Conservation (phyloP, 2,329 filamentous ascomycete species). For the Pseudogymnoascus sp. region DNA sequence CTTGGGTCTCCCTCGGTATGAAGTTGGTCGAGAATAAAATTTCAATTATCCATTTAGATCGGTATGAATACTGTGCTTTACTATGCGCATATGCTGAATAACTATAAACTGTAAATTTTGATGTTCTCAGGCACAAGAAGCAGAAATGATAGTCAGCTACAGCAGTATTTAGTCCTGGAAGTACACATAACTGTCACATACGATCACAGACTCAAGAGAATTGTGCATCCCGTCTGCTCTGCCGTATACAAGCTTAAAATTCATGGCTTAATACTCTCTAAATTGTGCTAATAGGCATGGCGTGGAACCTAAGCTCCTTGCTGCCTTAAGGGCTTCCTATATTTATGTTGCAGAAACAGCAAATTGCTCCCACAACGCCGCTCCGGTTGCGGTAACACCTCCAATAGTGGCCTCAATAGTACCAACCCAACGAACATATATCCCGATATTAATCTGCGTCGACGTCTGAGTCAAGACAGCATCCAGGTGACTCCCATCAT, state of each 20-base stretch:
- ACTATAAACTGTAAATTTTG: not conserved
- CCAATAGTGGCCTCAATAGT: conserved; percentile 2
- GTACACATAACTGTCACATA: not conserved
- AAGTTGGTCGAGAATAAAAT: conserved; percentile 1
- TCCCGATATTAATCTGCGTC: not conserved
- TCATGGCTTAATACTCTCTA: too few species aligned
- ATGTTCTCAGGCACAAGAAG: too few species aligned
- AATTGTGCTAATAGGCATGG: too few species aligned
- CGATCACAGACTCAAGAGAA: too few species aligned
- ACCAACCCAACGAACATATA: conserved; percentile 6
- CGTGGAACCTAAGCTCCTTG: too few species aligned
- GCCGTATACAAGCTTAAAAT: too few species aligned
- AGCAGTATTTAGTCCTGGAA: too few species aligned
- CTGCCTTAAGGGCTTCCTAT: not conserved
- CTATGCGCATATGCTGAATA: not conserved
- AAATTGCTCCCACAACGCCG: conserved; percentile 6
- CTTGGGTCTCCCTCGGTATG: not conserved
- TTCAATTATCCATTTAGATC: not conserved
- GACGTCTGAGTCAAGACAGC: not conserved
- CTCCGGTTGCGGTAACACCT: not conserved
- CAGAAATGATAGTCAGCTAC: too few species aligned
- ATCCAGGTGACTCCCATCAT: conserved; percentile 3
- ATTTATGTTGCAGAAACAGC: not conserved
- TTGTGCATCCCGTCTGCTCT: too few species aligned
- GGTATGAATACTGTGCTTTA: not conserved